Conservation (phyloP, 331 rosid genomes). For the Rosa hybrid region DNA sequence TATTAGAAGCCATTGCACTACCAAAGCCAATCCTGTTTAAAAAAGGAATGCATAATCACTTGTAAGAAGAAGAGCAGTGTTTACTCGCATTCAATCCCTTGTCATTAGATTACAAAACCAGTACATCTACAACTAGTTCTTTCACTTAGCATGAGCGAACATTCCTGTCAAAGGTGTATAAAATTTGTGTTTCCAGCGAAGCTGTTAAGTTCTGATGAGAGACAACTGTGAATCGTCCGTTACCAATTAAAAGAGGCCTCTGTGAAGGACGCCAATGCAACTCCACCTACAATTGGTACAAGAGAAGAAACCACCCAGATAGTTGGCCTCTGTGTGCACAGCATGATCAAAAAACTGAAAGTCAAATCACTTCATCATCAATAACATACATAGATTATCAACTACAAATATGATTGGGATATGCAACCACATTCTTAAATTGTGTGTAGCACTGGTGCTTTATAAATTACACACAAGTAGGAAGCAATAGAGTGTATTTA, state of each 20-base stretch:
- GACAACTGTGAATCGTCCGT: constrained; percentile 12
- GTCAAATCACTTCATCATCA: constrained; percentile 31
- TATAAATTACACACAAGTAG: not conserved
- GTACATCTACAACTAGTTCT: not conserved
- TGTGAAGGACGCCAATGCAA: constrained; percentile 83
- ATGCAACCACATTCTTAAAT: not conserved
- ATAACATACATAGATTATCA: not conserved
- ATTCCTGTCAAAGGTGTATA: not conserved
- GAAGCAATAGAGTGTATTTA: not conserved
- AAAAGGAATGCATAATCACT: constrained; percentile 14
- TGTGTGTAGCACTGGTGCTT: not conserved
- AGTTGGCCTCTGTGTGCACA: constrained; percentile 60
- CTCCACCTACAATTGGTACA: constrained; percentile 86
- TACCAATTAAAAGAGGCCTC: constrained; percentile 95
- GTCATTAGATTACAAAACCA: not conserved
- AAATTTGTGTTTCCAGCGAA: not conserved
- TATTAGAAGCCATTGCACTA: constrained; percentile 90
- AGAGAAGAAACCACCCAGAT: constrained; percentile 84
- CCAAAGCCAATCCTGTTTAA: constrained; percentile 77
- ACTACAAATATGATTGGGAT: not conserved
- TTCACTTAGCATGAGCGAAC: not conserved
- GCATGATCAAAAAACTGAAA: constrained; percentile 10
- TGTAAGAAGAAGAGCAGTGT: not conserved
- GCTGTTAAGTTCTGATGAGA: not conserved
- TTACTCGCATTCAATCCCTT: not conserved